phyloP scores from a whole-genome alignment of 2,329 filamentous ascomycete genomes.

The Ophiocordyceps sinensis region DNA sequence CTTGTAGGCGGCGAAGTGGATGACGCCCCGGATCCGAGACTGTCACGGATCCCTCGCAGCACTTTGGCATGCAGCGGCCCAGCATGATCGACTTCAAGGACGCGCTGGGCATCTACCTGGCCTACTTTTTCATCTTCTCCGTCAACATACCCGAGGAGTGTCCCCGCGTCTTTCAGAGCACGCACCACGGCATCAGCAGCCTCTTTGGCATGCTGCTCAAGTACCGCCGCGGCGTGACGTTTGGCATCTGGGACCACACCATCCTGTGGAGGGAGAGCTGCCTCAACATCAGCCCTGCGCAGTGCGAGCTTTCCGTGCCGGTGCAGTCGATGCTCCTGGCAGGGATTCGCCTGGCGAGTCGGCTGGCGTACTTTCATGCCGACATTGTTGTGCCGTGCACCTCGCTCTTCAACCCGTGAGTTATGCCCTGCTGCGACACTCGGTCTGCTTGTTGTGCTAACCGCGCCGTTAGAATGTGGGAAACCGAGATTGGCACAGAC shows the following conservation, averaged over 20 bases:
- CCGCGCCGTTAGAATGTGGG: conserved; percentile 29
- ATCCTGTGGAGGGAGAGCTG: conserved; percentile 46
- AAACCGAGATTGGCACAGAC: conserved; percentile 44
- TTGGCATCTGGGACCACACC: conserved; percentile 50
- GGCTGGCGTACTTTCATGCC: conserved; percentile 35
- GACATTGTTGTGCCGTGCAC: conserved; percentile 42
- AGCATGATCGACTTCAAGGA: conserved; percentile 20
- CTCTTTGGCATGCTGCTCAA: conserved; percentile 49
- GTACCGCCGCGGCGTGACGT: conserved; percentile 41
- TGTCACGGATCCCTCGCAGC: conserved; percentile 14
- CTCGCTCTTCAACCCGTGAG: conserved; percentile 44
- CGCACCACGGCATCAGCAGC: conserved; percentile 46
- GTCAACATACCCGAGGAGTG: conserved; percentile 41
- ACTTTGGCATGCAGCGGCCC: conserved; percentile 19
- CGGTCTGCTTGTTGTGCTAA: background rate
- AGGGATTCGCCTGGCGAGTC: conserved; percentile 30
- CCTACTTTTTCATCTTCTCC: conserved; percentile 41
- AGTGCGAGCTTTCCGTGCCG: conserved; percentile 32
- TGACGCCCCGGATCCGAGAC: conserved; percentile 44
- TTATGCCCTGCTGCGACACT: background rate
- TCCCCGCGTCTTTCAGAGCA: conserved; percentile 47
- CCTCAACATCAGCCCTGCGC: conserved; percentile 31
- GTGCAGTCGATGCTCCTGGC: conserved; percentile 32
- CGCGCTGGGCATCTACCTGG: conserved; percentile 20
- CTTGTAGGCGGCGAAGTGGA: conserved; percentile 56